Percentiles rank a stretch among this genome's conserved stretches.
phyloP scores from a whole-genome alignment of 129 eudicot genomes.

The Lactuca saligna region DNA sequence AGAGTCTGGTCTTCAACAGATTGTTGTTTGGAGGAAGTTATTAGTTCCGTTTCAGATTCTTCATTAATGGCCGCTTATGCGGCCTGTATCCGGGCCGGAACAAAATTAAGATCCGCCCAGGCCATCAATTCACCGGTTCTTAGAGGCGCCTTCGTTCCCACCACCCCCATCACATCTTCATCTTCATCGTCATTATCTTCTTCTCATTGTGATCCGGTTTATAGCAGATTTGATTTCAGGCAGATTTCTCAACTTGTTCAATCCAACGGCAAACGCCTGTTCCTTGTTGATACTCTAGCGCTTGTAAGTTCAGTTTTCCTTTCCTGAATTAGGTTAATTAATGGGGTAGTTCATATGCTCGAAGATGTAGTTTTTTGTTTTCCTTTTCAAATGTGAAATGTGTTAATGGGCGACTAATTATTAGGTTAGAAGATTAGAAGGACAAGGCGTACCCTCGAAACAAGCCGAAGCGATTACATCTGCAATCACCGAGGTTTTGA shows the following conservation, averaged over 20 bases:
- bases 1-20: background rate
- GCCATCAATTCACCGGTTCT: conserved; percentile 15
- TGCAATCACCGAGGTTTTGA: conserved; percentile 72
- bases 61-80: conserved; percentile 63
- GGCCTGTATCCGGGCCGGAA: conserved; percentile 55
- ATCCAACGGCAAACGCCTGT: conserved; percentile 66
- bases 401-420: background rate
- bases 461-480: conserved; percentile 87
- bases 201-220: conserved; percentile 8
- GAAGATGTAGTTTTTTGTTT: background rate
- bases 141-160: conserved; percentile 9
- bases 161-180: conserved; percentile 9
- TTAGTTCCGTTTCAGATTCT: conserved; percentile 23
- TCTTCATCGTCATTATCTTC: conserved; percentile 18
- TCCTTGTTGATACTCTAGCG: conserved; percentile 88
- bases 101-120: conserved; percentile 38
- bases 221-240: conserved; percentile 28
- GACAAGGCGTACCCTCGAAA: conserved; percentile 82
- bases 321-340: conserved; percentile 7
- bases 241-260: conserved; percentile 57
- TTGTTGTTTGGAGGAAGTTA: background rate
- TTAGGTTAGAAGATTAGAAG: conserved; percentile 88
- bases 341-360: background rate
- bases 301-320: conserved; percentile 49
- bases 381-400: background rate